Conservation (phyloP, 2,329 filamentous ascomycete genomes). For the Paraconiothyrium sp. region DNA sequence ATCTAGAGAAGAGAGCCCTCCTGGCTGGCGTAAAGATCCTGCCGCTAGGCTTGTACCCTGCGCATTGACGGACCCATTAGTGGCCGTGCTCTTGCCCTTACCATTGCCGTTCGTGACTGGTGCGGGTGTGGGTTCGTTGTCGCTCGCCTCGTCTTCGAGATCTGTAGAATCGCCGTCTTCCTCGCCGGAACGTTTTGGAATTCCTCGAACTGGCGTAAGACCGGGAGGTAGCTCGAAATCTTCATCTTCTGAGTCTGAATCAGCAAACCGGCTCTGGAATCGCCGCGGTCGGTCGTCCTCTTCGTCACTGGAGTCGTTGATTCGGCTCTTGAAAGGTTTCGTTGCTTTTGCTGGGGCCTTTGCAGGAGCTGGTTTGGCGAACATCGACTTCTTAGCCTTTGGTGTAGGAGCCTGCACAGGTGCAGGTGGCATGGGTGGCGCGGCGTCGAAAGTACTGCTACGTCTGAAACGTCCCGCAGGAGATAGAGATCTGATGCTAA, state of each 20-base stretch:
- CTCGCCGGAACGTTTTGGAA: slow-evolving; percentile 63
- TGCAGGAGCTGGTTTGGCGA: slow-evolving; percentile 34
- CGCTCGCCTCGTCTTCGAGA: slow-evolving; percentile 57
- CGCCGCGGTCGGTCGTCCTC: slow-evolving; percentile 46
- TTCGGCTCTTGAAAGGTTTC: slow-evolving; percentile 58
- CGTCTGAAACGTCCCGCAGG: slow-evolving; percentile 67
- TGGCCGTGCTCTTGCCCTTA: slow-evolving; percentile 22
- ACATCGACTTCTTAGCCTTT: slow-evolving; percentile 27
- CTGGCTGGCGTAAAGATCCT: slow-evolving; percentile 48
- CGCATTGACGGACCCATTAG: slow-evolving; percentile 27
- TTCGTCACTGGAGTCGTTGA: slow-evolving; percentile 75
- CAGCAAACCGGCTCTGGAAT: slow-evolving; percentile 60
- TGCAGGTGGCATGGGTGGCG: slow-evolving; percentile 22
- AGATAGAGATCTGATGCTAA: slow-evolving; percentile 76
- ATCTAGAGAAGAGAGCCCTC: slow-evolving; percentile 38
- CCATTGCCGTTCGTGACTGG: slow-evolving; percentile 59
- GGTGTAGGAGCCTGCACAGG: slow-evolving; percentile 26
- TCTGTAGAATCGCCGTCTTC: slow-evolving; percentile 68
- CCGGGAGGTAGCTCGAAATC: slow-evolving; percentile 50
- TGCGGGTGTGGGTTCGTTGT: slow-evolving; percentile 37
- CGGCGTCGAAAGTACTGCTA: slow-evolving; percentile 29
- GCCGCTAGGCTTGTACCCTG: slow-evolving; percentile 46
- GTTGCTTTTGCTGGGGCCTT: slow-evolving; percentile 25
- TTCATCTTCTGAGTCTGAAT: slow-evolving; percentile 59
- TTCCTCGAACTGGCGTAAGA: slow-evolving; percentile 67